phyloP scores from a whole-genome alignment of 2,329 filamentous ascomycete species.

The Aspergillus persii region DNA sequence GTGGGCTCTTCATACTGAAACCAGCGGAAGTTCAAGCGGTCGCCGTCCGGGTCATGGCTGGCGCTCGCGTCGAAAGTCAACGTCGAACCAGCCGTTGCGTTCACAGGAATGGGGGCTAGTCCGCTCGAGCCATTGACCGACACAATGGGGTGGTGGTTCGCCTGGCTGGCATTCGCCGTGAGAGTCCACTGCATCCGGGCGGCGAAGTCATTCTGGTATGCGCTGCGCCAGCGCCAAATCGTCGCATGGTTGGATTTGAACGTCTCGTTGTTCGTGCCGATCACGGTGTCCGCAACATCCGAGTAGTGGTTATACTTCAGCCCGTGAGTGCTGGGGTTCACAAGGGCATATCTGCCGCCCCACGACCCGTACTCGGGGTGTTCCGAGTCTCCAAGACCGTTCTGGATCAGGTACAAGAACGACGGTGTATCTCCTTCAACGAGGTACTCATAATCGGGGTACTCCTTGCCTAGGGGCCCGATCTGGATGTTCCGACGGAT shows the following conservation, averaged over 20 bases:
- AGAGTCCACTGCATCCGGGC: neutral
- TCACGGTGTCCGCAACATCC: slow-evolving; percentile 34
- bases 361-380: slow-evolving; percentile 43
- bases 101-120: neutral
- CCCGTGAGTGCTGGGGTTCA: neutral
- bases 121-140: neutral
- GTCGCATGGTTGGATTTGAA: neutral
- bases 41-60: neutral
- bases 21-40: neutral
- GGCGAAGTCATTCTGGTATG: neutral
- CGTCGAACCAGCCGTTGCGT: neutral
- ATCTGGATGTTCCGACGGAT: slow-evolving; percentile 54
- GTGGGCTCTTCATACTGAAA: neutral
- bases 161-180: neutral
- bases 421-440: slow-evolving; percentile 50
- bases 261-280: slow-evolving; percentile 17
- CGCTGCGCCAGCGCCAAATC: neutral
- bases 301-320: slow-evolving; percentile 24
- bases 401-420: slow-evolving; percentile 42
- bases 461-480: slow-evolving; percentile 45
- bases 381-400: slow-evolving; percentile 39
- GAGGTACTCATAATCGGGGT: slow-evolving; percentile 51
- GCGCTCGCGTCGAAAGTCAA: neutral
- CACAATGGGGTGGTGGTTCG: neutral
- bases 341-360: slow-evolving; percentile 38